Evolutionary conservation across 257 asterid species (phyloP).

Genomic region (Fraxinus americana): DNA sequence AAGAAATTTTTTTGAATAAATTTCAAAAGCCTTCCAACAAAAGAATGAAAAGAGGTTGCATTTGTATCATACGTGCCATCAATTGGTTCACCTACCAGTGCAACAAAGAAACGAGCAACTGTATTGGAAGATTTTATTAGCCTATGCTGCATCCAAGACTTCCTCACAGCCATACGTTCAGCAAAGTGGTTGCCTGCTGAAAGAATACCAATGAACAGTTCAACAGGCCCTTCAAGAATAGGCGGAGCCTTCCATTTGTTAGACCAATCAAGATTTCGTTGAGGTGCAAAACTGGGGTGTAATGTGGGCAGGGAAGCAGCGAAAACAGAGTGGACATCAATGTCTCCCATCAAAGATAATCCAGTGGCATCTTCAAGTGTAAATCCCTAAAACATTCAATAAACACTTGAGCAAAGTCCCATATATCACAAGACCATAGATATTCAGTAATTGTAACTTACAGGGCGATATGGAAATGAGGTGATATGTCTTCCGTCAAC

Average conservation of each 20-base stretch:
- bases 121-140: conserved; percentile 24
- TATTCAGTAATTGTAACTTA: conserved; percentile 34
- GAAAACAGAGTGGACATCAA: conserved; percentile 6
- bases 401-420: not conserved
- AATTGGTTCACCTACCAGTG: conserved; percentile 22
- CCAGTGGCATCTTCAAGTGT: conserved; percentile 97
- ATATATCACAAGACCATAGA: conserved; percentile 16
- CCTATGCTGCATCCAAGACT: conserved; percentile 31
- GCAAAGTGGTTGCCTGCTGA: conserved; percentile 33
- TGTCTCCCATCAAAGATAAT: conserved; percentile 28
- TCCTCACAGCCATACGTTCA: conserved; percentile 30
- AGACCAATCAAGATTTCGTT: not conserved
- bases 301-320: conserved; percentile 57
- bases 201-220: conserved; percentile 24
- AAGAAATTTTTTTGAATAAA: too few relatives aligned
- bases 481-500: conserved; percentile 94
- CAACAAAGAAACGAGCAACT: conserved; percentile 32
- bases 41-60: too few relatives aligned
- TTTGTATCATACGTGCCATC: too few relatives aligned
- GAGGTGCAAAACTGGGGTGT: conserved; percentile 66
- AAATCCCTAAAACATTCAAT: not conserved
- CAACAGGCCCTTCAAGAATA: conserved; percentile 27
- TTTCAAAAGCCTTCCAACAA: too few relatives aligned
- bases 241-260: not conserved
- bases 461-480: conserved; percentile 93